phyloP scores from a whole-genome alignment of 116 monocot genomes.

The Phalaenopsis hybrid region DNA sequence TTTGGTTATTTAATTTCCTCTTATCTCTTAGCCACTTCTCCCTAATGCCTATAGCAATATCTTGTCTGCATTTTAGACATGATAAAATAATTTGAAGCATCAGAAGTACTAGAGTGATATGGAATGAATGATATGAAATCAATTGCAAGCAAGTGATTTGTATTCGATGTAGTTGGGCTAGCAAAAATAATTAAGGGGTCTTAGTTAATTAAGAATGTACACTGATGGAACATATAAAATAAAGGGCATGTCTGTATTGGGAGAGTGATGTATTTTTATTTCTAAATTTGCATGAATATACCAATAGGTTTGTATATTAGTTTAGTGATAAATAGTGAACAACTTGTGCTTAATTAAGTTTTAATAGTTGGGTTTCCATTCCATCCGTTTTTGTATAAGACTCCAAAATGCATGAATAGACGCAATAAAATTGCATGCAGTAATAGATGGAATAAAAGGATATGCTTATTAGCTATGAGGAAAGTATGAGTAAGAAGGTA shows the following conservation, averaged over 20 bases:
- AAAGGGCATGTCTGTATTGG: not conserved
- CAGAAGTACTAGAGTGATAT: too few relatives aligned
- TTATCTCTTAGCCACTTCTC: not conserved
- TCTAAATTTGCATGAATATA: not conserved
- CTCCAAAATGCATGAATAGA: not conserved
- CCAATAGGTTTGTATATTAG: not conserved
- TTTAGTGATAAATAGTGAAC: not conserved
- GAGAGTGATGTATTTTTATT: not conserved
- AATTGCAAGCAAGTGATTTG: not conserved
- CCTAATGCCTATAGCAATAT: not conserved
- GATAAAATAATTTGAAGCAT: not conserved
- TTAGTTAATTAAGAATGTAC: not conserved
- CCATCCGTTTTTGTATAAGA: not conserved
- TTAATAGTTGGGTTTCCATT: not conserved
- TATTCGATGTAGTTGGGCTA: not conserved
- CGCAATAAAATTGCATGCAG: not conserved
- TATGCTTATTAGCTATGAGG: not conserved
- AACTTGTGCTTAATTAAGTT: not conserved
- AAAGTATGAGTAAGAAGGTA: not conserved
- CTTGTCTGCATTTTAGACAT: not conserved
- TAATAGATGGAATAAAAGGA: not conserved
- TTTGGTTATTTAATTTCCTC: too few relatives aligned
- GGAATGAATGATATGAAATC: not conserved
- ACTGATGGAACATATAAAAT: not conserved
- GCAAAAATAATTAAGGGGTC: not conserved